These are phyloP conservation scores for Cercospora sp. DNA, from an alignment of 2,329 filamentous ascomycete genomes.

Conservation along the genomic window DNA sequence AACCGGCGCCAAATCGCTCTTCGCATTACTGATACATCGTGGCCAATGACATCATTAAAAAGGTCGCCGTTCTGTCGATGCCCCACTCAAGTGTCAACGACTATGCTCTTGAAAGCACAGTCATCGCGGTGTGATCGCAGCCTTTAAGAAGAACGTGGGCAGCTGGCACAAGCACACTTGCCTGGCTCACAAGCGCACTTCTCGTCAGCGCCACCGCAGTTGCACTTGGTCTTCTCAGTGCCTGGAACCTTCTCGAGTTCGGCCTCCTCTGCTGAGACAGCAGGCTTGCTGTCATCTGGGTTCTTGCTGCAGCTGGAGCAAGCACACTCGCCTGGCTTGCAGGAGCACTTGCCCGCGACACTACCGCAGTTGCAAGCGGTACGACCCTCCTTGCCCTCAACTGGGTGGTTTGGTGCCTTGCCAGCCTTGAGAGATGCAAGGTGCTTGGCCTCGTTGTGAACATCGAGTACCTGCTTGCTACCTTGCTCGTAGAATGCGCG, in stretches of 20 bases:
- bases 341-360: slow-evolving; percentile 46
- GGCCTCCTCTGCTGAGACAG: slow-evolving; percentile 35
- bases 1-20: slow-evolving; percentile 8
- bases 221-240: slow-evolving; percentile 52
- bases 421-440: slow-evolving; percentile 82
- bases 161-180: slow-evolving; percentile 51
- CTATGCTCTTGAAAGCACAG: neutral
- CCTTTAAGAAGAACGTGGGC: slow-evolving; percentile 44
- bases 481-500: slow-evolving; percentile 83
- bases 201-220: slow-evolving; percentile 48
- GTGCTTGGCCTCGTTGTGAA: slow-evolving; percentile 85
- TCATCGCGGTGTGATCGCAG: neutral
- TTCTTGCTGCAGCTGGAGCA: slow-evolving; percentile 52
- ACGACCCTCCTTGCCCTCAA: slow-evolving; percentile 42
- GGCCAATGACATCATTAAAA: neutral
- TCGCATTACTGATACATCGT: slow-evolving; percentile 10
- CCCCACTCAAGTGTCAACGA: neutral
- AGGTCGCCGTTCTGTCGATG: slow-evolving; percentile 10
- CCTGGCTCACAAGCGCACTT: slow-evolving; percentile 52
- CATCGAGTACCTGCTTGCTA: slow-evolving; percentile 87
- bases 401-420: slow-evolving; percentile 46
- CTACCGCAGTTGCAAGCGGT: slow-evolving; percentile 50
- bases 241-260: slow-evolving; percentile 54
- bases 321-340: slow-evolving; percentile 48
- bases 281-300: slow-evolving; percentile 36